Conservation (phyloP, 1,284 basidiomycete species). For the Naganishia liquefaciens region DNA sequence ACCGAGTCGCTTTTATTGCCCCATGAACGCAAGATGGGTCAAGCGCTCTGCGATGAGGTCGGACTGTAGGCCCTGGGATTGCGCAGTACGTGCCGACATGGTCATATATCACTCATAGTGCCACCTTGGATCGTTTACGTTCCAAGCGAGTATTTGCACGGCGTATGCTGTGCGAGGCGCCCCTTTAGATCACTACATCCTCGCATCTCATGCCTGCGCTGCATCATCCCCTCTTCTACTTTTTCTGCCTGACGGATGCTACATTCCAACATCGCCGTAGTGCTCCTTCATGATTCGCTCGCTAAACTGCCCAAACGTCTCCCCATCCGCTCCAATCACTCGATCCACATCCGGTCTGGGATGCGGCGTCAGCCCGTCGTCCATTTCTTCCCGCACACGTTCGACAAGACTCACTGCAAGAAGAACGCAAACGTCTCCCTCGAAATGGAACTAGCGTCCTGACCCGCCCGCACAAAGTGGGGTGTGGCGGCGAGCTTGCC, state of each 20-base stretch:
- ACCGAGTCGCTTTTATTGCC: slow-evolving; percentile 22
- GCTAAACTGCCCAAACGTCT: slow-evolving; percentile 86
- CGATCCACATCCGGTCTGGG: slow-evolving; percentile 70
- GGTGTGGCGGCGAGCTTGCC: slow-evolving; percentile 74
- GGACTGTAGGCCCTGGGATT: neutral
- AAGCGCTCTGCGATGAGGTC: slow-evolving; percentile 2
- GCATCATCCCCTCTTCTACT: no score
- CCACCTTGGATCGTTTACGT: neutral
- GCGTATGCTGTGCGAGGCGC: neutral
- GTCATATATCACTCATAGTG: neutral
- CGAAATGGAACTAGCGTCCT: slow-evolving; percentile 59
- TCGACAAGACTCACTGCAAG: slow-evolving; percentile 66
- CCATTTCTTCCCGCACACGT: neutral
- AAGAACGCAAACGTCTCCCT: slow-evolving; percentile 82
- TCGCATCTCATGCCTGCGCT: neutral
- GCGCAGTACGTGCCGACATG: neutral
- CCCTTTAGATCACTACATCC: neutral
- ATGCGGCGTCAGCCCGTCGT: slow-evolving; percentile 47
- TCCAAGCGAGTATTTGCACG: neutral
- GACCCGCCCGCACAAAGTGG: slow-evolving; percentile 70
- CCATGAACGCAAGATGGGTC: slow-evolving; percentile 14
- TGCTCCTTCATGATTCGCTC: slow-evolving; percentile 77
- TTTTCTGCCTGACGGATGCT: no score
- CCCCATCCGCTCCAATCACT: slow-evolving; percentile 61
- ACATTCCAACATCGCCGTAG: slow-evolving; percentile 20